Evolutionary conservation across 148 eudicot genomes (phyloP).

Genomic region (Fallopia convolvulus): DNA sequence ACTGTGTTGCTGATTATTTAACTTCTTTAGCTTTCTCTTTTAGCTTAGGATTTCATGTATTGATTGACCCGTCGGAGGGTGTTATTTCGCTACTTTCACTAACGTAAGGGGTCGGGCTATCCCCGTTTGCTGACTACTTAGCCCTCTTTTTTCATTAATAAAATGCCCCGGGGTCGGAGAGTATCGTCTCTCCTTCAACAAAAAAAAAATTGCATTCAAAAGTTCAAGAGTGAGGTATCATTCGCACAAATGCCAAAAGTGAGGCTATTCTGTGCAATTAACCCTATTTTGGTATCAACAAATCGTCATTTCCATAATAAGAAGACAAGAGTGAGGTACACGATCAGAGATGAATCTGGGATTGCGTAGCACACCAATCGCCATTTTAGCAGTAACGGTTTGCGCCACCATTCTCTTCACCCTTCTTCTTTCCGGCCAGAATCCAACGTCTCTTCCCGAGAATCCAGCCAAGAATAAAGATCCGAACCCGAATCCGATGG

Average conservation of each 20-base stretch:
- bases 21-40: too few relatives aligned
- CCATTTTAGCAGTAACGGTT: constrained; percentile 28
- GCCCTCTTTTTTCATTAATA: too few relatives aligned
- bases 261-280: not conserved
- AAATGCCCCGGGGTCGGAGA: too few relatives aligned
- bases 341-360: constrained; percentile 16
- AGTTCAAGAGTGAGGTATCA: too few relatives aligned
- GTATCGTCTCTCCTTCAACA: too few relatives aligned
- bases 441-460: not conserved
- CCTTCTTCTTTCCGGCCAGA: constrained; percentile 19
- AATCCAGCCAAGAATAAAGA: not conserved
- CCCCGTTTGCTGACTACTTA: too few relatives aligned
- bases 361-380: constrained; percentile 24
- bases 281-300: not conserved
- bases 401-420: constrained; percentile 38
- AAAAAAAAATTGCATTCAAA: too few relatives aligned
- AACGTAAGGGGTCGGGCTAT: too few relatives aligned
- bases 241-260: not conserved
- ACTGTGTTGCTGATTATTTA: too few relatives aligned
- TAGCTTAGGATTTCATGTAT: too few relatives aligned
- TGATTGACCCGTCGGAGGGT: too few relatives aligned
- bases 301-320: not conserved
- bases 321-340: not conserved
- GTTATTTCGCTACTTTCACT: too few relatives aligned
- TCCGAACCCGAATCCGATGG: constrained; percentile 22